phyloP scores from a whole-genome alignment of 352 stramenopile species.

The Pythium volutum region DNA sequence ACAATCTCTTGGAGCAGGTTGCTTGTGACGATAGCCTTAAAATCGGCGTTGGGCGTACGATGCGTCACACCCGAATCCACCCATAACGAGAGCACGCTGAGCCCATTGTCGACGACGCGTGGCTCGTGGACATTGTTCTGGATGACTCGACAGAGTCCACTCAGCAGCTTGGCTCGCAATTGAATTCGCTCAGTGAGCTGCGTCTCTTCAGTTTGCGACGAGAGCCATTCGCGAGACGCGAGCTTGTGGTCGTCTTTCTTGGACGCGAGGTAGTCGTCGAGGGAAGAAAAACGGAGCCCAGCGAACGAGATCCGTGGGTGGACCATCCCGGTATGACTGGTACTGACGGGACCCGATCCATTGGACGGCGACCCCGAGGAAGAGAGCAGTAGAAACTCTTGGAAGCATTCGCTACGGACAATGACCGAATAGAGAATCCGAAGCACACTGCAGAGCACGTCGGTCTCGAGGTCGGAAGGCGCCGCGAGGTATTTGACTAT shows the following conservation, averaged over 20 bases:
- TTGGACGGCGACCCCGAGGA: conserved; percentile 16
- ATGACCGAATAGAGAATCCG: conserved; percentile 27
- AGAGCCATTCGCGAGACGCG: neutral
- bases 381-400: conserved; percentile 28
- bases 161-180: conserved; percentile 26
- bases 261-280: conserved; percentile 24
- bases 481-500: conserved; percentile 25
- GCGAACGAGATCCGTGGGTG: conserved; percentile 27
- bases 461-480: conserved; percentile 22
- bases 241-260: conserved; percentile 17
- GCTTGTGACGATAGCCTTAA: conserved; percentile 21
- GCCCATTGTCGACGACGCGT: conserved; percentile 21
- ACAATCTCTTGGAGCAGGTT: conserved; percentile 31
- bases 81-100: conserved; percentile 25
- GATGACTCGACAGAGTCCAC: conserved; percentile 31
- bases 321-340: conserved; percentile 3
- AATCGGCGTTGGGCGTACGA: conserved; percentile 16
- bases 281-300: conserved; percentile 23
- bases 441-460: conserved; percentile 26
- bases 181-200: conserved; percentile 25
- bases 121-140: conserved; percentile 28
- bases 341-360: neutral
- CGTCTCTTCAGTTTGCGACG: conserved; percentile 16
- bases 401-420: conserved; percentile 27
- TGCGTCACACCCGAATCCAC: conserved; percentile 19